These are phyloP conservation scores for Clonostachys sp. DNA, from an alignment of 2,329 filamentous ascomycete species.

Conservation along the genomic window DNA sequence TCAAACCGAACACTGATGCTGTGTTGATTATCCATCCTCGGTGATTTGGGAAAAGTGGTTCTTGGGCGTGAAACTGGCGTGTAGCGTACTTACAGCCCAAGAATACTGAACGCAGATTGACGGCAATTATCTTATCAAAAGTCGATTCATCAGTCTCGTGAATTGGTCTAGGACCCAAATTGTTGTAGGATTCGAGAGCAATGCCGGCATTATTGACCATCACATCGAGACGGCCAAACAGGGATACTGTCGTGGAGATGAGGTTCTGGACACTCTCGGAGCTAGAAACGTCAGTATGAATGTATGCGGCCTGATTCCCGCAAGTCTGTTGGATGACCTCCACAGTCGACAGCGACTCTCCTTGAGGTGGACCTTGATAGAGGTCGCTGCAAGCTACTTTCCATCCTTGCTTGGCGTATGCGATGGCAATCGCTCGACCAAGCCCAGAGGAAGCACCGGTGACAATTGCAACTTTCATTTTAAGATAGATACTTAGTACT, in stretches of 20 bases:
- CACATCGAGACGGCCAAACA: conserved; percentile 19
- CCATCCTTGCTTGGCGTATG: conserved; percentile 74
- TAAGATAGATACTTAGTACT: too few species aligned
- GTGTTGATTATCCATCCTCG: too few species aligned
- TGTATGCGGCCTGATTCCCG: not conserved
- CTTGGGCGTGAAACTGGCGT: too few species aligned
- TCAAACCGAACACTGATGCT: too few species aligned
- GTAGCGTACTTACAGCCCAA: too few species aligned
- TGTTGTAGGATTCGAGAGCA: not conserved
- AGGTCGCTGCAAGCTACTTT: conserved; percentile 73
- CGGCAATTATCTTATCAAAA: conserved; percentile 77
- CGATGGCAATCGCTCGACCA: conserved; percentile 73
- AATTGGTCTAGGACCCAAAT: not conserved
- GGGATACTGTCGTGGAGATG: conserved; percentile 10
- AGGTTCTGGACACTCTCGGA: too few species aligned
- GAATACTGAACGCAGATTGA: conserved; percentile 54
- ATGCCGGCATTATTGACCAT: conserved; percentile 24
- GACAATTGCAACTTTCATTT: conserved; percentile 48
- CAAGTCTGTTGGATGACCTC: conserved; percentile 63
- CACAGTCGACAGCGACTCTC: conserved; percentile 32
- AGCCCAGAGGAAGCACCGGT: conserved; percentile 67
- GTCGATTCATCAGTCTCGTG: conserved; percentile 60
- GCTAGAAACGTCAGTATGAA: not conserved
- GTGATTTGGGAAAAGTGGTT: too few species aligned
- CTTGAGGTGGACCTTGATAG: not conserved